Conservation (phyloP, 164 flowering plant genomes). For the Aristolochia contorta region DNA sequence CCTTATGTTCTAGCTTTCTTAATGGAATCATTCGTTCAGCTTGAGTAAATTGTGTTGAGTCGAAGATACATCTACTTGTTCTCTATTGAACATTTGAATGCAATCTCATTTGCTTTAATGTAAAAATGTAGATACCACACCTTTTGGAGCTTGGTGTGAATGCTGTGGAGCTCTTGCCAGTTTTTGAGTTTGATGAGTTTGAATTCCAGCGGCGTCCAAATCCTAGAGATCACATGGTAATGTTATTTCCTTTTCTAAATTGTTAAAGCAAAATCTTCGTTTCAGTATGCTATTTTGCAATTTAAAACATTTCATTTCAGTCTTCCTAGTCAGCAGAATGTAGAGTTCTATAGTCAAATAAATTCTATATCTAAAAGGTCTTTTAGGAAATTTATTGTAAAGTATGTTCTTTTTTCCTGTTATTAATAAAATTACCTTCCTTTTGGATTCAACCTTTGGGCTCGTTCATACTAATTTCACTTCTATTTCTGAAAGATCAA, state of each 20-base stretch:
- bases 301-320: neutral
- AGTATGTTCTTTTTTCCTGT: too few species aligned
- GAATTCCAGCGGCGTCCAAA: constrained; percentile 87
- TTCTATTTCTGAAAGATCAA: constrained; percentile 44
- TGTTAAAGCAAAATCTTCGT: neutral
- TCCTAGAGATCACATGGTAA: constrained; percentile 94
- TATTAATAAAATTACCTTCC: neutral
- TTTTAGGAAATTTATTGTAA: too few species aligned
- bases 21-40: too few species aligned
- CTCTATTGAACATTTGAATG: too few species aligned
- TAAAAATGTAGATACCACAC: constrained; percentile 62
- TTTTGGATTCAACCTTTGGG: neutral
- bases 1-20: too few species aligned
- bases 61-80: too few species aligned
- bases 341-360: neutral
- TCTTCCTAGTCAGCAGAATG: neutral
- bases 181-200: constrained; percentile 93
- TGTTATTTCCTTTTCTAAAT: neutral
- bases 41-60: too few species aligned
- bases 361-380: neutral
- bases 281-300: neutral
- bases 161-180: constrained; percentile 91
- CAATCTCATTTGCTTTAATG: too few species aligned
- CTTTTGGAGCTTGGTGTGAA: constrained; percentile 92
- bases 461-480: constrained; percentile 2